Conservation (phyloP, 805 yeast genomes). For the Starmerella potacharoeniae region DNA sequence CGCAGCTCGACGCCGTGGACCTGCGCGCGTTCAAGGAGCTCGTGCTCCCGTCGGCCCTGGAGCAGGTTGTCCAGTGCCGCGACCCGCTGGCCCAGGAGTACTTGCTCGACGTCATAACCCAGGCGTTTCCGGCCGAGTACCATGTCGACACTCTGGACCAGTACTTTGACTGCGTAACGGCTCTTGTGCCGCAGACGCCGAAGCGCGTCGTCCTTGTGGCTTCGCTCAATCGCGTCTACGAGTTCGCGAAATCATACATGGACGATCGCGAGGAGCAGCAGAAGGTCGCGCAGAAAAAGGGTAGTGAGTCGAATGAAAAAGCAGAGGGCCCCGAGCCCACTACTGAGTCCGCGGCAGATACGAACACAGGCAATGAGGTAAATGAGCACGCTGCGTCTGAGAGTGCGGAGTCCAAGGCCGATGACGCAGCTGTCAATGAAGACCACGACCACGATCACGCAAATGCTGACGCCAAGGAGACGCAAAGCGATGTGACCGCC, state of each 20-base stretch:
- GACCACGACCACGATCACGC: too few relatives aligned
- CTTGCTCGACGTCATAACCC: conserved; percentile 78
- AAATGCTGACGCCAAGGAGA: too few relatives aligned
- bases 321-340: too few relatives aligned
- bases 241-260: conserved; percentile 5
- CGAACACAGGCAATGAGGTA: too few relatives aligned
- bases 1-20: conserved; percentile 68
- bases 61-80: conserved; percentile 84
- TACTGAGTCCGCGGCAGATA: too few relatives aligned
- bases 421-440: too few relatives aligned
- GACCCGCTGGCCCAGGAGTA: conserved; percentile 90
- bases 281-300: neutral
- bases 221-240: conserved; percentile 47
- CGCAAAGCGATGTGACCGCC: too few relatives aligned
- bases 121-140: conserved; percentile 88
- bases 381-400: too few relatives aligned
- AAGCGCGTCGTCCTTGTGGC: conserved; percentile 55
- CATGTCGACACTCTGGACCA: conserved; percentile 64
- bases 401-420: too few relatives aligned
- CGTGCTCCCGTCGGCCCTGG: conserved; percentile 69
- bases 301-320: too few relatives aligned
- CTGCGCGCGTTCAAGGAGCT: conserved; percentile 34
- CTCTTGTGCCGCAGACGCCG: conserved; percentile 59
- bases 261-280: conserved; percentile 19
- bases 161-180: conserved; percentile 53